Evolutionary conservation across 192 early-diverging fungal species (phyloP), one percentile per base, ranked within the genome.

Genomic region (Mortierella hygrophila): DNA sequence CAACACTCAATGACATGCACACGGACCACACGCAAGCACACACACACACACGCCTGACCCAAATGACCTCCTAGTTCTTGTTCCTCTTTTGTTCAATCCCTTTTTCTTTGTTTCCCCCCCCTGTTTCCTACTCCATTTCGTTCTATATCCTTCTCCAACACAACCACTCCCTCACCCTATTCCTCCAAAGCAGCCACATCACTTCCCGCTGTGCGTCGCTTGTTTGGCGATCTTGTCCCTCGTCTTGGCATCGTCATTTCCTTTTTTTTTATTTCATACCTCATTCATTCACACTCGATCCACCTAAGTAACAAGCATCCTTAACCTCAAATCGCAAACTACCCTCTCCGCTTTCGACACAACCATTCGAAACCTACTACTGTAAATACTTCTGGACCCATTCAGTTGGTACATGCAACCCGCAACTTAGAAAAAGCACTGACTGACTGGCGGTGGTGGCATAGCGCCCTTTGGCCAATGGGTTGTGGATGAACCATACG

Each of bases 391-490:
- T 23, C 70, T 15, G 60, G 60, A 65, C 60, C 9, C 60, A 65
- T 11, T 13, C 29, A 35, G 35, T 13, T 65, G 60, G 60, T 65
- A 65, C 60, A 65, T 65, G 60, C 60, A 65, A 32, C 29, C 60
- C 60, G 29, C 29, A 65, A 65, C 11, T 32, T 65, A 29, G 29
- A 65, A 65, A 41, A 41, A n/a, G 35, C 69, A 40, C 3, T 38
- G 38, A 11, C 26, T 1, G 2, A n/a, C 26, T 10, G 2, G 29
- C n/a, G 21, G 38, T 70, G 69, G 38, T 42, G 41, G n/a, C n/a
- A n/a, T n/a, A n/a, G n/a, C n/a, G n/a, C n/a, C 73, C 35, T 74
- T 74, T n/a, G 49, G 49, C 49, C 44, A n/a, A 57, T 57, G 29
- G 42, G 46, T 72, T 23, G 35, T 57, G 16, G 42, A 32, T 72